A percentile compares a stretch with the other conserved stretches of the same genome.
Conservation (phyloP, 2,329 filamentous ascomycete genomes). For the Exserohilum turcica region DNA sequence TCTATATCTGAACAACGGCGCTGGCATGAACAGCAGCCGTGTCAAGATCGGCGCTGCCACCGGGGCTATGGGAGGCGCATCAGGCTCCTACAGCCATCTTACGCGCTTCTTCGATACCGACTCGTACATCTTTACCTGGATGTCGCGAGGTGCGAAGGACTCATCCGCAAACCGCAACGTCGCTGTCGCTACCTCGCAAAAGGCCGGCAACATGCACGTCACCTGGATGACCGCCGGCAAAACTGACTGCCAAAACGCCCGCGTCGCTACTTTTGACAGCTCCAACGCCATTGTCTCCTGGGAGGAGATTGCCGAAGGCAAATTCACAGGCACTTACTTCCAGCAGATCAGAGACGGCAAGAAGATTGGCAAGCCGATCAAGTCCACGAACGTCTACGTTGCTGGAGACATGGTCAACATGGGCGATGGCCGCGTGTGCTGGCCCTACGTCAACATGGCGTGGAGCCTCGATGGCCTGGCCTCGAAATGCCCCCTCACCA, state of each 20-base stretch:
- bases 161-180: constrained; percentile 63
- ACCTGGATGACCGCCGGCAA: constrained; percentile 63
- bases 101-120: constrained; percentile 58
- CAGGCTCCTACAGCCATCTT: constrained; percentile 65
- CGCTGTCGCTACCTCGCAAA: constrained; percentile 58
- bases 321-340: constrained; percentile 64
- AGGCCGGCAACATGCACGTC: constrained; percentile 60
- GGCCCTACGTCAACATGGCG: constrained; percentile 63
- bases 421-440: constrained; percentile 64
- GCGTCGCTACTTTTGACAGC: constrained; percentile 61
- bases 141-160: constrained; percentile 63
- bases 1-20: constrained; percentile 68
- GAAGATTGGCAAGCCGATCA: constrained; percentile 58
- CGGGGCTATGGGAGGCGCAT: constrained; percentile 67
- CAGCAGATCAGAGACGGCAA: constrained; percentile 61
- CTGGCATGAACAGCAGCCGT: constrained; percentile 64
- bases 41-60: constrained; percentile 64
- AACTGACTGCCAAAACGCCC: constrained; percentile 63
- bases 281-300: constrained; percentile 62
- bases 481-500: constrained; percentile 40
- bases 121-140: constrained; percentile 67
- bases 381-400: constrained; percentile 61
- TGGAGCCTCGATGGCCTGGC: constrained; percentile 54
- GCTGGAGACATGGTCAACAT: constrained; percentile 67
- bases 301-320: constrained; percentile 65